Percentiles rank a stretch among this genome's conserved stretches.
Conservation (phyloP, 805 yeast genomes). For the Cephaloascus albidus region DNA sequence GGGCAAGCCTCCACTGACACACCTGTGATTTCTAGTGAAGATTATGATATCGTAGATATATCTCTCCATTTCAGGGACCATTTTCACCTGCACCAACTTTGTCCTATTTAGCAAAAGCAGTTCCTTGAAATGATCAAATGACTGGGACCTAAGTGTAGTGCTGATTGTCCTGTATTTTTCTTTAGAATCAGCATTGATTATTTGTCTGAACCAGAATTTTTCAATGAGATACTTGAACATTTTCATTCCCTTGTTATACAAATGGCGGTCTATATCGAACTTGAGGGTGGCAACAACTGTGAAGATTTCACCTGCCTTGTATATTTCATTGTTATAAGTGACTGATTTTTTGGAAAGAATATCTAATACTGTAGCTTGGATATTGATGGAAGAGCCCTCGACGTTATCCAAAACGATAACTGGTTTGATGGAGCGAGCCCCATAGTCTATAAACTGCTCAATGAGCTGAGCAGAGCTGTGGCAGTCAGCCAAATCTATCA, state of each 20-base stretch:
- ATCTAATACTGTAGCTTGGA: background rate
- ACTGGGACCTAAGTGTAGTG: conserved; percentile 1
- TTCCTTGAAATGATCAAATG: conserved; percentile 1
- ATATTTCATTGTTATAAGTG: background rate
- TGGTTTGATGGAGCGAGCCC: background rate
- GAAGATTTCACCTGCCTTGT: background rate
- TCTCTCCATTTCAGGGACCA: conserved; percentile 40
- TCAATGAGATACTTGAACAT: conserved; percentile 10
- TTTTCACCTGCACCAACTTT: conserved; percentile 13
- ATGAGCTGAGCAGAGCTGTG: background rate
- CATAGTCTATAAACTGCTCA: background rate
- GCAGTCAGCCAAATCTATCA: background rate
- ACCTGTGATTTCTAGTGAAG: conserved; percentile 43
- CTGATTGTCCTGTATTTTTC: background rate
- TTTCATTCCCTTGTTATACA: background rate
- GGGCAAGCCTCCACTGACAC: conserved; percentile 43
- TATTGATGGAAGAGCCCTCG: background rate
- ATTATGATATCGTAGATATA: conserved; percentile 51
- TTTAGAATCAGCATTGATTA: conserved; percentile 6
- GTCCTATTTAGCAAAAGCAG: conserved; percentile 3
- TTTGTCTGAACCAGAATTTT: conserved; percentile 20
- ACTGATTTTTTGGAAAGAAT: background rate
- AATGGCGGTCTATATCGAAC: background rate
- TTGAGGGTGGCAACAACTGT: background rate
- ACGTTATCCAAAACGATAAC: background rate